A percentile compares a stretch with the other conserved stretches of the same genome.
These are phyloP conservation scores for Sporopachydermia quercuum DNA, from an alignment of 805 yeast species.

Conservation along the genomic window DNA sequence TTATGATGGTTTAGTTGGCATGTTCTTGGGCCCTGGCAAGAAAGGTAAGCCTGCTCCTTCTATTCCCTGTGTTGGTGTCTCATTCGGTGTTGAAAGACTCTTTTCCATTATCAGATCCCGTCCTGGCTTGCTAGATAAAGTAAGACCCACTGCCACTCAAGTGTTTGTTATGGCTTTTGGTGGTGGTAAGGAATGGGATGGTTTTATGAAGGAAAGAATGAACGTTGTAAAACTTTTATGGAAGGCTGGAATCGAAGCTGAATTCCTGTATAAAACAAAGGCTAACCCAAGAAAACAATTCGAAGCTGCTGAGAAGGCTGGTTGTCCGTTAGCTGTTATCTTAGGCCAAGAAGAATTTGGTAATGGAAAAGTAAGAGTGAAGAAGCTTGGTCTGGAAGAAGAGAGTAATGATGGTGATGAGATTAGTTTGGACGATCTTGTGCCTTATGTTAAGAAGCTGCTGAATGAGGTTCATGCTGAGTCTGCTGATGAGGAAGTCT, in stretches of 20 bases:
- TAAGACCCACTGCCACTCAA: constrained; percentile 80
- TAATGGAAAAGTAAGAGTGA: constrained; percentile 71
- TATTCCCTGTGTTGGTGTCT: constrained; percentile 94
- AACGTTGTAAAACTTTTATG: constrained; percentile 66
- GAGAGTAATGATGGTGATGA: constrained; percentile 78
- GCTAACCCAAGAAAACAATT: constrained; percentile 94
- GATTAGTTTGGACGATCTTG: constrained; percentile 45
- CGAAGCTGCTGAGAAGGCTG: constrained; percentile 92
- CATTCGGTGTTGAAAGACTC: constrained; percentile 92
- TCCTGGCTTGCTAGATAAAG: constrained; percentile 40
- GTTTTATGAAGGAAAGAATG: constrained; percentile 89
- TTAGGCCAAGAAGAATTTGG: constrained; percentile 89
- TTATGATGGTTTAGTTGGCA: constrained; percentile 90
- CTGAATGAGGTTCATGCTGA: constrained; percentile 32
- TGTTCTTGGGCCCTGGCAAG: constrained; percentile 78
- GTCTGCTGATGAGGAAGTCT: constrained; percentile 33
- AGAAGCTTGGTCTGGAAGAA: constrained; percentile 80
- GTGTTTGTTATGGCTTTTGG: constrained; percentile 97
- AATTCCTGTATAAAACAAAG: constrained; percentile 82
- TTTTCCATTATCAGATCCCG: constrained; percentile 81
- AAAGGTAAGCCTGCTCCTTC: constrained; percentile 46
- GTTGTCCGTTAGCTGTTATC: constrained; percentile 81
- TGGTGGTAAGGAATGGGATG: constrained; percentile 94
- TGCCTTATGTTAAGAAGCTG: constrained; percentile 34
- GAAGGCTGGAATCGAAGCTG: constrained; percentile 81